These are phyloP conservation scores for Euphrasia arctica DNA, from an alignment of 305 asterid genomes.

Conservation along the genomic window DNA sequence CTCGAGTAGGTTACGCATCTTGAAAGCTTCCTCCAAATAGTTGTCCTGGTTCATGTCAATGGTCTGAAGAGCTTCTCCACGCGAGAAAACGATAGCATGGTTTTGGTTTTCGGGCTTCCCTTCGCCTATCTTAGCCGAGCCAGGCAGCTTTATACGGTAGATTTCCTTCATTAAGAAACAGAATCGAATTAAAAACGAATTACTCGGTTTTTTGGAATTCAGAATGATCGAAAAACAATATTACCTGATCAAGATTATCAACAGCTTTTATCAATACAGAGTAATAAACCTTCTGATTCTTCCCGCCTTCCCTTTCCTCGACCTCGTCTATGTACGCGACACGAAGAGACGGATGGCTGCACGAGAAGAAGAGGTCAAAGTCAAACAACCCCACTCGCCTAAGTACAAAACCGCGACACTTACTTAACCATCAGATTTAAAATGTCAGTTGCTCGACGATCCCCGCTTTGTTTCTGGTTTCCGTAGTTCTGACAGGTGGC, in stretches of 20 bases:
- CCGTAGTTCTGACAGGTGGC: constrained; percentile 99
- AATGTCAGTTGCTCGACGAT: constrained; percentile 98
- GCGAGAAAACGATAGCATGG: constrained; percentile 89
- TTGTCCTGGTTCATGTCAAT: constrained; percentile 99
- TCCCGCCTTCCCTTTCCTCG: constrained; percentile 92
- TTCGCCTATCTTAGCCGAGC: constrained; percentile 94
- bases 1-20: constrained; percentile 98
- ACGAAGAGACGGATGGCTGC: constrained; percentile 97
- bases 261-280: constrained; percentile 96
- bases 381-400: constrained; percentile 24
- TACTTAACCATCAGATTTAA: constrained; percentile 98
- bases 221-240: constrained; percentile 20
- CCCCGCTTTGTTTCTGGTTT: constrained; percentile 93
- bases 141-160: constrained; percentile 95
- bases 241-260: constrained; percentile 98
- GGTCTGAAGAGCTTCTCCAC: constrained; percentile 99
- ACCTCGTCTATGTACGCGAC: constrained; percentile 98
- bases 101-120: constrained; percentile 99
- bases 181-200: constrained; percentile 29
- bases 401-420: constrained; percentile 34
- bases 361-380: constrained; percentile 23
- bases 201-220: background rate
- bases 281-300: constrained; percentile 76
- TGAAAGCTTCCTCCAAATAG: constrained; percentile 99
- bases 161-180: constrained; percentile 67